These are phyloP conservation scores for Quercus rubra DNA, from an alignment of 306 rosid genomes.

Conservation along the genomic window DNA sequence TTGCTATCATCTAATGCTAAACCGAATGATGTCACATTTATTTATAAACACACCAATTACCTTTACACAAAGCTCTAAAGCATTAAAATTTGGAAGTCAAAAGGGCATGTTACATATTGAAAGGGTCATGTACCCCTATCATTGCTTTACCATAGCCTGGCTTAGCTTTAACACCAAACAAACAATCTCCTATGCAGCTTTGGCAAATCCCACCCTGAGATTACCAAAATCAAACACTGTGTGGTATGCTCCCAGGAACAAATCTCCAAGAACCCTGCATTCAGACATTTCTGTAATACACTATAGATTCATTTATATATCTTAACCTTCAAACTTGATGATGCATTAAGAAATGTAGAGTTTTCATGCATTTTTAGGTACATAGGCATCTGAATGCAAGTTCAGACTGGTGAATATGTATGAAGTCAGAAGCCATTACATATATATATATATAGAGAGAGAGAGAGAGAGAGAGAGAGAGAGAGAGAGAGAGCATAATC, in stretches of 20 bases:
- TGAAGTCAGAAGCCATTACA: neutral
- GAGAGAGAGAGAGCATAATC: neutral
- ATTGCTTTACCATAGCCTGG: neutral
- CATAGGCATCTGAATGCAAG: neutral
- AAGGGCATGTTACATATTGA: neutral
- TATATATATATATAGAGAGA: neutral
- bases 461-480: neutral
- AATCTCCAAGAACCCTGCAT: constrained; percentile 74
- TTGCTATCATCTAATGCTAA: neutral
- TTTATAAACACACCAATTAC: neutral
- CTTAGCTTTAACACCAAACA: neutral
- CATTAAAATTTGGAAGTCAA: neutral
- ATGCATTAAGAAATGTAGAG: neutral
- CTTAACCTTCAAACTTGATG: neutral
- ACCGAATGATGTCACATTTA: neutral
- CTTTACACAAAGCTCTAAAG: neutral
- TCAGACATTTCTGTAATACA: constrained; percentile 6
- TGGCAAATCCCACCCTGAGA: constrained; percentile 65
- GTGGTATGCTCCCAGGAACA: constrained; percentile 70
- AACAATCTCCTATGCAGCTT: constrained; percentile 36
- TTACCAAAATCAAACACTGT: constrained; percentile 71
- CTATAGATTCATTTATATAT: neutral
- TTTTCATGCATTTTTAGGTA: neutral
- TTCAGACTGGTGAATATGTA: neutral
- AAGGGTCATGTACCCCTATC: neutral